Evolutionary conservation across 116 monocot species (phyloP).

Genomic region (Trichopus zeylanicus): DNA sequence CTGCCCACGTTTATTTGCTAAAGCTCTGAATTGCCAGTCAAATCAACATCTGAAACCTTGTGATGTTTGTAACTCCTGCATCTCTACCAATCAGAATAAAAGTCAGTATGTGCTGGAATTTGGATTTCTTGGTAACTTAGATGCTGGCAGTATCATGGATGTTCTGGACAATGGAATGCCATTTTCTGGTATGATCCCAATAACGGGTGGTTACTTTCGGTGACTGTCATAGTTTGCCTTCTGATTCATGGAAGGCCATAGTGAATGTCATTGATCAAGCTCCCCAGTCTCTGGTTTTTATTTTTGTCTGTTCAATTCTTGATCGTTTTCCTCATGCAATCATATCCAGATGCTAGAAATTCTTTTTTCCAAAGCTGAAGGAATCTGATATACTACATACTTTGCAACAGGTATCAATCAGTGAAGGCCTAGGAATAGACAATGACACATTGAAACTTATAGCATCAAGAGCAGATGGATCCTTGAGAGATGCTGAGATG

Average conservation of each 20-base stretch:
- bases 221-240: conserved; percentile 43
- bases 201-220: conserved; percentile 51
- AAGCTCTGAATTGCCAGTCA: conserved; percentile 53
- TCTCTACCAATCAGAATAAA: conserved; percentile 51
- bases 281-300: conserved; percentile 40
- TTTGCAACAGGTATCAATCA: conserved; percentile 45
- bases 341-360: conserved; percentile 64
- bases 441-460: conserved; percentile 52
- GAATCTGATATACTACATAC: conserved; percentile 41
- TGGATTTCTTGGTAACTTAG: conserved; percentile 32
- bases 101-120: conserved; percentile 44
- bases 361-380: conserved; percentile 66
- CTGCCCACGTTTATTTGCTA: conserved; percentile 58
- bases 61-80: conserved; percentile 50
- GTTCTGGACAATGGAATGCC: conserved; percentile 30
- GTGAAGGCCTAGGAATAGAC: conserved; percentile 54
- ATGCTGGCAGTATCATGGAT: conserved; percentile 35
- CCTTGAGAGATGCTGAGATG: conserved; percentile 71
- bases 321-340: conserved; percentile 58
- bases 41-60: conserved; percentile 42
- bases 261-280: conserved; percentile 48
- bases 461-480: conserved; percentile 60
- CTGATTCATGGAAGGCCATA: conserved; percentile 40
- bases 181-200: conserved; percentile 24
- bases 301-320: conserved; percentile 48